phyloP scores from a whole-genome alignment of 75 land plant genomes.

The Pinus albicaulis region DNA sequence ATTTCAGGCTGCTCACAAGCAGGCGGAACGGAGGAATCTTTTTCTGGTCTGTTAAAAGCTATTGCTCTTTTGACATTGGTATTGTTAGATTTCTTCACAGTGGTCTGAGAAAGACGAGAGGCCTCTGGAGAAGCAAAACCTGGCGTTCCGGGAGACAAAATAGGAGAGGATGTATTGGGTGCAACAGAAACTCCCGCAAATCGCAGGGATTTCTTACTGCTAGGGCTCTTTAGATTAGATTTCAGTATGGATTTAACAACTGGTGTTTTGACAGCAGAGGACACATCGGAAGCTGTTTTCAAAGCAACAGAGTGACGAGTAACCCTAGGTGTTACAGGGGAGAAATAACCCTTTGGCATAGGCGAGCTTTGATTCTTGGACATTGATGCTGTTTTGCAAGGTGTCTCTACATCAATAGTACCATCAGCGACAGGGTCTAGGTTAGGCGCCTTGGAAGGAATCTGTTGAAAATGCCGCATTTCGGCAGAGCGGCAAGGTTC shows the following conservation, averaged over 20 bases:
- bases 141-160: neutral
- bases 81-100: neutral
- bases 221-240: neutral
- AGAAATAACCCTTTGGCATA: neutral
- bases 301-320: neutral
- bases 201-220: neutral
- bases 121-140: slow-evolving; percentile 7
- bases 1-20: no score
- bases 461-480: neutral
- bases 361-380: neutral
- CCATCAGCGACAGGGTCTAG: neutral
- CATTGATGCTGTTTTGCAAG: neutral
- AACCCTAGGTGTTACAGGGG: neutral
- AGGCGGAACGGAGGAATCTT: neutral
- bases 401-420: neutral
- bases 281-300: neutral
- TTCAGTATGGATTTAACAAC: neutral
- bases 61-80: slow-evolving; percentile 1
- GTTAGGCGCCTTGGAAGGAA: neutral
- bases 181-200: neutral
- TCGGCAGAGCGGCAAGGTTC: neutral
- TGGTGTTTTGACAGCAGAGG: slow-evolving; percentile 1
- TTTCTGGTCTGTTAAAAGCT: neutral
- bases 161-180: neutral
- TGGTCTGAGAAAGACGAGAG: neutral